Evolutionary conservation across 2,329 filamentous ascomycete genomes (phyloP), one percentile per base, ranked within the genome.

Genomic region (Exophiala calicioides): DNA sequence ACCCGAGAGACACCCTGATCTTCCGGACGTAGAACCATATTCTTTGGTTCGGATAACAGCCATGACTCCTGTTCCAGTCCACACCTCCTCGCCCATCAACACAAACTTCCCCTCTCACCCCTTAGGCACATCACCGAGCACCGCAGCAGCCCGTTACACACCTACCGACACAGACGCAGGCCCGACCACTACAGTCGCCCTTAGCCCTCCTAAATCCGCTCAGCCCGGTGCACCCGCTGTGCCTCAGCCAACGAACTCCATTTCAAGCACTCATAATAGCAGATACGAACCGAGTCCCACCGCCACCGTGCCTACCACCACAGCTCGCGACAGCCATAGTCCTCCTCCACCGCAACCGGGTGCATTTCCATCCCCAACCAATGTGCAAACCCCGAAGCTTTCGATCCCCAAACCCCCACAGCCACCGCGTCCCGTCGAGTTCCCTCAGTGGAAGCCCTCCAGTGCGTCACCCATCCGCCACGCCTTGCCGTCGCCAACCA

Each of bases 21-120:
- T 3, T n/a, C n/a, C n/a, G n/a, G n/a, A 20, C 29, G 24, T 37
- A 31, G 16, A 41, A 38, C 21, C 23, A 26, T 26, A 38, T 12
- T 31, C 35, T 8, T 15, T 33, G 18, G 19, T 31, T 29, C 19
- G 18, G 29, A 15, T 29, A 19, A 18, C 27, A 26, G 40, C 36
- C 15, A 53, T 53, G 50, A 19, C 53, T 32, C 47, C 53, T 4
- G 42, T 60, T 23, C 45, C 52, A 15, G 44, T 58, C 20, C 52
- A 60, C 41, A 55, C 52, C 4, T 34, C 52, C 13, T 58, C 55
- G 18, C 56, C 56, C 18, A 52, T 58, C 27, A 58, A 57, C 48
- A 36, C 45, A 13, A 58, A 53, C 31, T 5, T 23, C 18, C 42
- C 51, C n/a, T 38, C 43, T 3, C 18, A 44, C 20, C 23, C 52